Evolutionary conservation across 352 stramenopile genomes (phyloP).

Genomic region (Globisporangium radiosum): DNA sequence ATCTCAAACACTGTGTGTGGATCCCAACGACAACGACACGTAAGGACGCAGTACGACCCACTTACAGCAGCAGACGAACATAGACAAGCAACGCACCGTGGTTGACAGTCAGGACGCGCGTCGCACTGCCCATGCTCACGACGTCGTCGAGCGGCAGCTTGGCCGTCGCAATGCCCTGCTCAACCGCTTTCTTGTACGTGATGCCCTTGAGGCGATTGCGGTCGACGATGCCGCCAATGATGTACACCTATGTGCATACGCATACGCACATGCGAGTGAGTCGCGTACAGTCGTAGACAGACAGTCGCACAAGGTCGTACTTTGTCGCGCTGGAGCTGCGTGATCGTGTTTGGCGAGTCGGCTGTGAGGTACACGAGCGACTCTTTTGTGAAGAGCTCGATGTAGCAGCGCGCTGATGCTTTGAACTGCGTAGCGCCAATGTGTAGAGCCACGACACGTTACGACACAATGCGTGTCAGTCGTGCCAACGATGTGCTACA

Average conservation of each 20-base stretch:
- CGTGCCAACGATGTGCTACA: background rate
- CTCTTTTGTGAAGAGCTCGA: slow-evolving; percentile 71
- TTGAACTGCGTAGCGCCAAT: slow-evolving; percentile 38
- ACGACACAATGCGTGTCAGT: too few relatives aligned
- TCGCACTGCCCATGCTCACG: slow-evolving; percentile 63
- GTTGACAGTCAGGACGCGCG: slow-evolving; percentile 85
- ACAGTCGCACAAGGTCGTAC: slow-evolving; percentile 10
- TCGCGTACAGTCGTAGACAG: background rate
- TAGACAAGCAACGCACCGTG: slow-evolving; percentile 43
- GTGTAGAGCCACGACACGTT: background rate
- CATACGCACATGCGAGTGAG: background rate
- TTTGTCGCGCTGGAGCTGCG: slow-evolving; percentile 81
- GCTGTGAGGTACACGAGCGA: slow-evolving; percentile 93
- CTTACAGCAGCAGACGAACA: too few relatives aligned
- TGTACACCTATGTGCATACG: slow-evolving; percentile 68
- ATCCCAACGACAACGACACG: background rate
- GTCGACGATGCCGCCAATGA: slow-evolving; percentile 97
- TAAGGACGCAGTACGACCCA: too few relatives aligned
- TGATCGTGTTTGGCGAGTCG: slow-evolving; percentile 91
- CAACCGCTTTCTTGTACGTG: slow-evolving; percentile 88
- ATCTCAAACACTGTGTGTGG: slow-evolving; percentile 75
- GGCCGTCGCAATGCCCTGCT: slow-evolving; percentile 87
- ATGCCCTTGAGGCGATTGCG: slow-evolving; percentile 93
- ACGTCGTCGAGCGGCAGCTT: slow-evolving; percentile 89
- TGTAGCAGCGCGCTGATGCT: slow-evolving; percentile 48